Evolutionary conservation across 2,329 filamentous ascomycete genomes (phyloP), one percentile per base, ranked within the genome.

Genomic region (Mycosphaerelloides madeirae): DNA sequence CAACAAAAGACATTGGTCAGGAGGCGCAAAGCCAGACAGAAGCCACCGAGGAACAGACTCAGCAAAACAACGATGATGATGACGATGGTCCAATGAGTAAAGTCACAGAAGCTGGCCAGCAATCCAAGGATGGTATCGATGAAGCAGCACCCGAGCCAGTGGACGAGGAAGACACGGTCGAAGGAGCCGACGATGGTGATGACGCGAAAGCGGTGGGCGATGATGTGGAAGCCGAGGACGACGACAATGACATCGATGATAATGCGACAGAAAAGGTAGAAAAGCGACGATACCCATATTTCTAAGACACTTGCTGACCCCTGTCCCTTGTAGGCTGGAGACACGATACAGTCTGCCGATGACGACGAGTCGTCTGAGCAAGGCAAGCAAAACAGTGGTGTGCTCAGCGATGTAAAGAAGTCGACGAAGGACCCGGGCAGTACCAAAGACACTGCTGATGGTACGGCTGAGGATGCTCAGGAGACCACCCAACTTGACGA

Each of bases 361-460:
- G 61, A 62, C 29, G 54, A 61, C 31, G 54, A 53, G 42, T 56
- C 59, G n/a, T n/a, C n/a, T 33, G 53, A 53, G 35, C 49, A 61
- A 39, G 54, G 59, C 15, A 46, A 54, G 36, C 49, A 54, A 37
- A 41, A 58, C 37, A 57, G 68, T 35, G 66, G 68, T 43, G 62
- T 70, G 13, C 48, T 71, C 52, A 68, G 65, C 47, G 68, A 68
- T 46, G 70, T 70, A 31, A 67, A 71, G 38, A 69, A 69, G 44
- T 66, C 74, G 16, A 69, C 71, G 52, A 69, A 70, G 55, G 72
- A 71, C 29, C 66, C 66, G n/a, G 67, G 66, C 43, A 59, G 73
- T 31, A 64, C 62, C 18, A 54, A 68, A 45, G 67, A 69, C 32
- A 60, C 61, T 38, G 31, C 38, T 43, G n/a, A n/a, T n/a, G 37